Evolutionary conservation across 148 eudicot species (phyloP).

Genomic region (Vaccinium vitisidaea): DNA sequence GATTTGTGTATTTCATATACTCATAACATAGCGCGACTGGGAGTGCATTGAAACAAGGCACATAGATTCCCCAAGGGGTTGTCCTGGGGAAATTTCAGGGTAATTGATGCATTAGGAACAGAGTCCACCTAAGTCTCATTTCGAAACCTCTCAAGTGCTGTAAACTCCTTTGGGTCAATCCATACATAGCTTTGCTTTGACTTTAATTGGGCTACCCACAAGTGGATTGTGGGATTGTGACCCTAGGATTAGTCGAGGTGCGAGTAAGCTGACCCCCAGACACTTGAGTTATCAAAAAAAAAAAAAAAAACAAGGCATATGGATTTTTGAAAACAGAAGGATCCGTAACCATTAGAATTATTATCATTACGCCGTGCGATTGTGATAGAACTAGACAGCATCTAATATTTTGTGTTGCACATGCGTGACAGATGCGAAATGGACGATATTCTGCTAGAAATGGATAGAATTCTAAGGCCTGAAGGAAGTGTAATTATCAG

Average conservation of each 20-base stretch:
- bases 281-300: too few species aligned
- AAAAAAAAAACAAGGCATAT: neutral
- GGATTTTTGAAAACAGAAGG: neutral
- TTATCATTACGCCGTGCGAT: neutral
- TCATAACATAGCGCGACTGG: neutral
- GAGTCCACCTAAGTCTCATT: too few species aligned
- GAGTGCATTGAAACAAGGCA: neutral
- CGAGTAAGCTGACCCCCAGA: too few species aligned
- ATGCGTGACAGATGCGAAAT: conserved; percentile 54
- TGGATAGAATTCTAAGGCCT: conserved; percentile 85
- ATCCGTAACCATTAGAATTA: neutral
- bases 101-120: too few species aligned
- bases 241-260: too few species aligned
- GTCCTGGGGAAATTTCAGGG: too few species aligned
- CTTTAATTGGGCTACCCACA: too few species aligned
- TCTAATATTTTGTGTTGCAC: neutral
- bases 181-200: too few species aligned
- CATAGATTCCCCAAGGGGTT: too few species aligned
- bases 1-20: neutral
- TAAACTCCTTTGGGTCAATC: too few species aligned
- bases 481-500: conserved; percentile 76
- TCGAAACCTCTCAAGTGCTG: too few species aligned
- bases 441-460: conserved; percentile 79
- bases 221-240: too few species aligned
- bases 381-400: neutral